Evolutionary conservation across 805 yeast species (phyloP), one percentile per base, ranked within the genome.

Genomic region (Barnettozyma salicaria): DNA sequence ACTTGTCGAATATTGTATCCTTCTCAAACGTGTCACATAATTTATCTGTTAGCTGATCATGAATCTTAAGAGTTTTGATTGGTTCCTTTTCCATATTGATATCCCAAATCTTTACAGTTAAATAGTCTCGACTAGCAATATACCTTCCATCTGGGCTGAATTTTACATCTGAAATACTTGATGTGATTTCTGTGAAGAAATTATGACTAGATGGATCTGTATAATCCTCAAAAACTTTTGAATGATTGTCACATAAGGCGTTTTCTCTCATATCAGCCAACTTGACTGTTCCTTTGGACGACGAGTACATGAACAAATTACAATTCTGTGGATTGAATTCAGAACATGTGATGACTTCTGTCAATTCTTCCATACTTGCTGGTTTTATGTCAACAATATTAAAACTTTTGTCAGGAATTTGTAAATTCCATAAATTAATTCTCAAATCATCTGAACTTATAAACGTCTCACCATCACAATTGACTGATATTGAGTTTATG

Each of bases 81-180:
- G 99, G 99, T 60, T 82, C 86, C 48, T 79, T 80, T 63, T 92
- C 96, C 98, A 92, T 92, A 47, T 87, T 87, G 44, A 92, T 74
- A 67, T 92, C 99, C 99, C 99, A 92, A 50, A 92, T 82, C 64
- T 92, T 92, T 23, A 90, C 96, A 9, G 96, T 86, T 84, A 92
- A 76, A 61, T 92, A 92, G 68, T 92, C 99, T 58, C 99, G 78
- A 28, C 94, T 78, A n/a, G 90, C 96, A 58, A 92, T 85, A 62
- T 92, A 88, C 52, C 92, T 74, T 30, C 99, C 99, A 61, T 90
- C 86, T 39, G 80, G 74, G 50, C 92, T 77, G 60, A 92, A 92
- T 60, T 88, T 84, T 40, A 89, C 94, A 65, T 92, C 98, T 21
- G 94, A 80, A 42, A 92, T 92, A 30, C 92, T 80, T 25, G 94